phyloP scores from a whole-genome alignment of 805 yeast genomes.

The Schwanniomyces sp. region DNA sequence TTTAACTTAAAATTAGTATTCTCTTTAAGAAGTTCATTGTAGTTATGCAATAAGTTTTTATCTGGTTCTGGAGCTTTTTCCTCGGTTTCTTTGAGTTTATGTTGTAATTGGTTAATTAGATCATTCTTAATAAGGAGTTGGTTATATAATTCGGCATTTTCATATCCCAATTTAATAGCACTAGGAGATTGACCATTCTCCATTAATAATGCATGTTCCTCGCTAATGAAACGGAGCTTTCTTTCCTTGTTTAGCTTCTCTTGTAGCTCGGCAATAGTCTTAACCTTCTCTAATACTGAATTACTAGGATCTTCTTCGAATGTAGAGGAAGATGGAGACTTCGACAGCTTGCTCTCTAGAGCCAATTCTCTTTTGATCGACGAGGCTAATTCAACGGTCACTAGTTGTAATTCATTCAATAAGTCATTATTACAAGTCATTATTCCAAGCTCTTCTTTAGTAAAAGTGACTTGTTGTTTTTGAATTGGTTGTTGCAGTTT shows the following conservation, averaged over 20 bases:
- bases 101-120: conserved; percentile 43
- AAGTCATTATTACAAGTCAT: conserved; percentile 59
- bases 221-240: conserved; percentile 64
- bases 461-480: conserved; percentile 30
- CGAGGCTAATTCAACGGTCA: conserved; percentile 70
- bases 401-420: conserved; percentile 62
- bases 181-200: conserved; percentile 56
- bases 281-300: conserved; percentile 13
- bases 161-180: conserved; percentile 54
- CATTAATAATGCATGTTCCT: conserved; percentile 60
- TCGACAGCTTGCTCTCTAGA: conserved; percentile 47
- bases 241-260: conserved; percentile 64
- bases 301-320: conserved; percentile 4
- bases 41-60: conserved; percentile 34
- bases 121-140: conserved; percentile 51
- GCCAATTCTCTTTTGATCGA: conserved; percentile 69
- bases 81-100: conserved; percentile 42
- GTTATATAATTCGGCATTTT: conserved; percentile 52
- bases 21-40: conserved; percentile 37
- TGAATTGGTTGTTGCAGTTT: conserved; percentile 5
- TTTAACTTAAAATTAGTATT: conserved; percentile 42
- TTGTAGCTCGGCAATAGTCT: conserved; percentile 49
- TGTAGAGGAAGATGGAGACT: conserved; percentile 4
- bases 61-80: conserved; percentile 26
- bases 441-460: conserved; percentile 62